phyloP scores from a whole-genome alignment of 352 stramenopile genomes.

The Phytophthora hybrid region DNA sequence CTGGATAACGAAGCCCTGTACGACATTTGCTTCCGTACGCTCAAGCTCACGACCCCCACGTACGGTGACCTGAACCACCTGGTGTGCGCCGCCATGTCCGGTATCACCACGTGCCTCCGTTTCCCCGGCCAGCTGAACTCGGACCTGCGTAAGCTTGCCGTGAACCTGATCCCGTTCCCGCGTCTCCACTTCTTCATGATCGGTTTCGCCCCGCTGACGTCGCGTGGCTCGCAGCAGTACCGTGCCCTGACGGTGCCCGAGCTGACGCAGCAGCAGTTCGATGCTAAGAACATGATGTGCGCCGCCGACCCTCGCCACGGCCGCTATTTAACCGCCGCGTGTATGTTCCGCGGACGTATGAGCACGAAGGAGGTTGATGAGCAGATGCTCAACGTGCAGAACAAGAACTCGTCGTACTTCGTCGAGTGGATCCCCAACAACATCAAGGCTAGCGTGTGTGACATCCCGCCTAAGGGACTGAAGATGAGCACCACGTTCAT shows the following conservation, averaged over 20 bases:
- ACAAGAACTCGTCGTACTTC: conserved; percentile 99
- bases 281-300: conserved; percentile 99
- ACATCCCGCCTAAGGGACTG: conserved; percentile 98
- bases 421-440: conserved; percentile 99
- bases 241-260: conserved; percentile 97
- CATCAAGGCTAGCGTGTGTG: conserved; percentile 99
- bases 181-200: conserved; percentile 99
- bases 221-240: conserved; percentile 97
- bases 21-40: conserved; percentile 99
- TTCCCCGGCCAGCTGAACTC: conserved; percentile 99
- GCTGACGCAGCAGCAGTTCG: conserved; percentile 98
- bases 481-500: conserved; percentile 99
- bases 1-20: conserved; percentile 99
- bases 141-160: conserved; percentile 98
- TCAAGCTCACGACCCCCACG: conserved; percentile 98
- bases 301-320: conserved; percentile 98
- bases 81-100: conserved; percentile 98
- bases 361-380: conserved; percentile 99
- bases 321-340: conserved; percentile 99
- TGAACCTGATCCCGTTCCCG: conserved; percentile 99
- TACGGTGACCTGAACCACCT: conserved; percentile 99
- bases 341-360: conserved; percentile 99
- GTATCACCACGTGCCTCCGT: conserved; percentile 98
- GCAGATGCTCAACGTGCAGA: conserved; percentile 99
- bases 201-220: conserved; percentile 98